Percentiles rank a stretch among this genome's conserved stretches.
These are phyloP conservation scores for Tricholomella constricta DNA, from an alignment of 768 basidiomycete species.

Conservation along the genomic window DNA sequence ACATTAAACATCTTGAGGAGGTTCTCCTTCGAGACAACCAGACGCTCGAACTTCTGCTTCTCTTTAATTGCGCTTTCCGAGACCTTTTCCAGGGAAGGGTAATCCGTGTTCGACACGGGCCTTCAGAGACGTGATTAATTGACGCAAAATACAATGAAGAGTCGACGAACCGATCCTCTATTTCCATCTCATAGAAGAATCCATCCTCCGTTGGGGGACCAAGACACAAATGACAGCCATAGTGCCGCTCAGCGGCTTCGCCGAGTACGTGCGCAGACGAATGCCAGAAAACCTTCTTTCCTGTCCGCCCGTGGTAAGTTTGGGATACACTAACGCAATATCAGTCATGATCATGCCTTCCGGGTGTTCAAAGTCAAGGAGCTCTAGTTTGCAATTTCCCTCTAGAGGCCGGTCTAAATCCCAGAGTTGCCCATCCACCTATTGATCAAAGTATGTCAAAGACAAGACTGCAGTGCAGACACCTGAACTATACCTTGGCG, in stretches of 20 bases:
- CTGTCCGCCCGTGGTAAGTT: constrained; percentile 35
- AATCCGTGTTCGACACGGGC: constrained; percentile 79
- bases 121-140: constrained; percentile 34
- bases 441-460: neutral
- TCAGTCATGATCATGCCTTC: constrained; percentile 65
- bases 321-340: neutral
- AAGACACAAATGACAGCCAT: constrained; percentile 95
- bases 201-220: constrained; percentile 98
- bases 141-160: neutral
- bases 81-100: constrained; percentile 85
- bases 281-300: constrained; percentile 99
- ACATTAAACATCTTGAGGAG: constrained; percentile 96
- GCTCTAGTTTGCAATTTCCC: constrained; percentile 71
- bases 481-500: constrained; percentile 67
- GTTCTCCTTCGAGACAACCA: constrained; percentile 93
- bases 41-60: constrained; percentile 94
- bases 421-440: constrained; percentile 90
- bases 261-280: constrained; percentile 98
- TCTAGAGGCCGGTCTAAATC: constrained; percentile 96
- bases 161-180: constrained; percentile 67
- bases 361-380: constrained; percentile 91
- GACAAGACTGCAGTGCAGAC: neutral
- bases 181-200: constrained; percentile 99
- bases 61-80: constrained; percentile 91
- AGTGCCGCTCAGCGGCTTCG: constrained; percentile 93